Evolutionary conservation across 2,329 filamentous ascomycete species (phyloP).

Genomic region (Mollisia scopiformis): DNA sequence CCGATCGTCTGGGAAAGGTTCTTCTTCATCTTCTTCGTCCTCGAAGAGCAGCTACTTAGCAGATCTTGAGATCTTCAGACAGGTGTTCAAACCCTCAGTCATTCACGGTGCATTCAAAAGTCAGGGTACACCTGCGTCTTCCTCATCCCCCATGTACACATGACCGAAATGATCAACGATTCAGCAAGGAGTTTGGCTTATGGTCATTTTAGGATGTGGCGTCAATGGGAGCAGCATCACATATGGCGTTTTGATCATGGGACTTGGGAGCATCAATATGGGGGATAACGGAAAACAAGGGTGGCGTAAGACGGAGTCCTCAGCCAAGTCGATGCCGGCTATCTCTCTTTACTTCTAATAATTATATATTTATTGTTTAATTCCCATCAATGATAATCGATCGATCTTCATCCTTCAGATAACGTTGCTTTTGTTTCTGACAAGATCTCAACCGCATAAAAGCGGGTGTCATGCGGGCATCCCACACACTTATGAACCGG

Average conservation of each 20-base stretch:
- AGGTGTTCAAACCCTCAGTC: conserved; percentile 53
- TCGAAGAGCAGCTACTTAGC: conserved; percentile 38
- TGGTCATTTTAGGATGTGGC: neutral
- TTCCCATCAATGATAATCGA: neutral
- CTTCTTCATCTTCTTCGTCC: conserved; percentile 21
- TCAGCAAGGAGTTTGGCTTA: neutral
- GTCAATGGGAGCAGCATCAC: neutral
- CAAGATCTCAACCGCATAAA: neutral
- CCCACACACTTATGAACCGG: neutral
- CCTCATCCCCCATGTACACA: neutral
- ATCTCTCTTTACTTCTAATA: neutral
- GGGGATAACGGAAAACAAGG: neutral
- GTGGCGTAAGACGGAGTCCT: neutral
- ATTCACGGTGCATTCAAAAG: conserved; percentile 33
- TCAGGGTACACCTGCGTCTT: neutral
- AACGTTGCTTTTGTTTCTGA: neutral
- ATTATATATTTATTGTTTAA: neutral
- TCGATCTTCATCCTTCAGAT: neutral
- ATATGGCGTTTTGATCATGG: neutral
- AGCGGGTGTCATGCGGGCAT: neutral
- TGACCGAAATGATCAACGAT: neutral
- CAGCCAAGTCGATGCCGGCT: neutral
- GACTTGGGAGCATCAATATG: neutral
- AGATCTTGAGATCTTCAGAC: conserved; percentile 57
- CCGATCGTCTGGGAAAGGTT: conserved; percentile 19